Percentiles rank a stretch among this genome's conserved stretches.
These are phyloP conservation scores for Prunus yedoensis DNA, from an alignment of 331 rosid species.

Conservation along the genomic window DNA sequence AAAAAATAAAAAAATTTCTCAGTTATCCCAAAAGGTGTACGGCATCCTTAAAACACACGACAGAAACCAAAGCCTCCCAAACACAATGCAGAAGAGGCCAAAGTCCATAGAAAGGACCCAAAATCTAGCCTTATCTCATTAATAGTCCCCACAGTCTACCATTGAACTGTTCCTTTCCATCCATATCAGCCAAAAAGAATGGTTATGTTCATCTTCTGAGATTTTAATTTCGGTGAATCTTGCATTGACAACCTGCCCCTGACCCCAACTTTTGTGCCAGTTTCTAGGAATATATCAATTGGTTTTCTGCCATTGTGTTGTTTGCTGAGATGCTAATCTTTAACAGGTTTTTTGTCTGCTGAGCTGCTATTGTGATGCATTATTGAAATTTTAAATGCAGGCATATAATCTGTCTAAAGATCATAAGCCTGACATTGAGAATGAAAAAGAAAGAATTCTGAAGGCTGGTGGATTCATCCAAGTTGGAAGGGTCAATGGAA, in stretches of 20 bases:
- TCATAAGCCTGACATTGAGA: slow-evolving; percentile 92
- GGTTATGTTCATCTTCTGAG: background rate
- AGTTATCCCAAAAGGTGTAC: background rate
- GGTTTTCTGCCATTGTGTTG: background rate
- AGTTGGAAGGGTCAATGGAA: slow-evolving; percentile 94
- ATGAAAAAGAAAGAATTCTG: slow-evolving; percentile 86
- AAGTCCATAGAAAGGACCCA: background rate
- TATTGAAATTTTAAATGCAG: slow-evolving; percentile 42
- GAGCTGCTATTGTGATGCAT: slow-evolving; percentile 15
- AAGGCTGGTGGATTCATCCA: slow-evolving; percentile 95
- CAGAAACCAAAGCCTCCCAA: background rate
- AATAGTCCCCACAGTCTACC: background rate
- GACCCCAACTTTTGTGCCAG: slow-evolving; percentile 8
- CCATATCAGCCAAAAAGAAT: background rate
- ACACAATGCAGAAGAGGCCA: background rate
- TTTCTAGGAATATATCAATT: background rate
- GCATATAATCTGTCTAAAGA: slow-evolving; percentile 90
- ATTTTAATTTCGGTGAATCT: background rate
- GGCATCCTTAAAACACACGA: background rate
- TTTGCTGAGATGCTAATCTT: slow-evolving; percentile 7
- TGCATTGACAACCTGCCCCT: background rate
- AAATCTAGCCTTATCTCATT: background rate
- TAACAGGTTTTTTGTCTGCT: slow-evolving; percentile 6
- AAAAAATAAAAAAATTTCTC: too few relatives aligned
- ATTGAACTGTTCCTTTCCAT: background rate